Evolutionary conservation across 345 rosid species (phyloP), one percentile per base, ranked within the genome.

Genomic region (Boechera divaricarpa): DNA sequence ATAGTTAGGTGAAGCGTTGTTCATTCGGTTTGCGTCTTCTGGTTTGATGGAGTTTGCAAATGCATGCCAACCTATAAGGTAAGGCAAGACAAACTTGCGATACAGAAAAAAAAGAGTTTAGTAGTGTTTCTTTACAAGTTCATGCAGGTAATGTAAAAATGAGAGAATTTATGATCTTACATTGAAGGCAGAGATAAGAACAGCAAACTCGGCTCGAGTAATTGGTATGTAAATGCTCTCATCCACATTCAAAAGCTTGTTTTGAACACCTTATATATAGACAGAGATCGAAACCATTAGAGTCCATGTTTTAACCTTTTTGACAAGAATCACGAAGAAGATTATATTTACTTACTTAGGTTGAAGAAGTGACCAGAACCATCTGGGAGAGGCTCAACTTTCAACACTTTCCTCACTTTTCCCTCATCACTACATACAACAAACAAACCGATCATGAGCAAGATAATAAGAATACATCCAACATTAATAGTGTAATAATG

Each of bases 341-440:
- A 87, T 62, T 33, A 0, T 69, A 16, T 35, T 5, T 4, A 65
- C 81, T 83, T 88, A 95, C 99, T 85, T 57, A 95, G 89, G 82
- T 90, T 92, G 79, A 94, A 94, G 86, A 94, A 88, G 84, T 88
- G 95, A 52, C 98, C 99, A 13, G 94, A 86, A 58, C 99, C 96
- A 89, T 95, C 97, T 41, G 96, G 78, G 63, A 95, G 89, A 52
- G 98, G 98, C 86, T 90, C 99, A 57, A 95, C 92, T 82, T 86
- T 92, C 91, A 95, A 85, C 75, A 92, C 82, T 88, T 94, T 94
- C 87, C 94, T 88, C 77, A 94, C 86, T 77, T 90, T 88, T 41
- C 98, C 98, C 74, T 94, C 98, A 21, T 94, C 98, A 60, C 98
- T 77, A 70, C 56, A 31, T 84, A 82, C 77, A 87, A 76, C 60